A percentile compares a stretch with the other conserved stretches of the same genome.
Evolutionary conservation across 495 filamentous ascomycete genomes (phyloP).

Genomic region (Aspergillus asperescens): DNA sequence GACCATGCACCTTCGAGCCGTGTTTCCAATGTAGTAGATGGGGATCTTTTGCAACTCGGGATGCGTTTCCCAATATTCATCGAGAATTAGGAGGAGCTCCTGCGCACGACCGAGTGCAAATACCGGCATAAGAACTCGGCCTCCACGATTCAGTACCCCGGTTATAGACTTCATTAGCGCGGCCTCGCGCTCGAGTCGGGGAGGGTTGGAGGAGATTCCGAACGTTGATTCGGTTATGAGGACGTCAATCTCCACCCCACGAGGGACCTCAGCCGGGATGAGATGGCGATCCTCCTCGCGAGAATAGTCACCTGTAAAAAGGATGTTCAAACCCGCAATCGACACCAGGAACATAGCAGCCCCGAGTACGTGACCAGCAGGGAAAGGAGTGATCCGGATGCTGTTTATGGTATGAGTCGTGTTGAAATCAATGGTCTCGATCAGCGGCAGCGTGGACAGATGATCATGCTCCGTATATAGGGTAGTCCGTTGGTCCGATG

Average conservation of each 20-base stretch:
- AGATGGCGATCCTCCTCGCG: slow-evolving; percentile 91
- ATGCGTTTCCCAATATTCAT: slow-evolving; percentile 93
- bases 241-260: slow-evolving; percentile 81
- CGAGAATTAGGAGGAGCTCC: slow-evolving; percentile 87
- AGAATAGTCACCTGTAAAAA: slow-evolving; percentile 97
- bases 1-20: slow-evolving; percentile 94
- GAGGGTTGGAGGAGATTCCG: slow-evolving; percentile 85
- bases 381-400: slow-evolving; percentile 93
- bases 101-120: slow-evolving; percentile 92
- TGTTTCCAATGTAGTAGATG: slow-evolving; percentile 93
- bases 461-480: slow-evolving; percentile 95
- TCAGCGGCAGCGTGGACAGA: slow-evolving; percentile 81
- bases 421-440: slow-evolving; percentile 97
- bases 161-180: slow-evolving; percentile 94
- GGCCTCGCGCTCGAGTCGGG: slow-evolving; percentile 82
- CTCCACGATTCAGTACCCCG: slow-evolving; percentile 79
- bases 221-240: slow-evolving; percentile 97
- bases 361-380: slow-evolving; percentile 94
- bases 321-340: slow-evolving; percentile 89
- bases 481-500: slow-evolving; percentile 65
- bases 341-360: slow-evolving; percentile 97
- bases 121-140: slow-evolving; percentile 88
- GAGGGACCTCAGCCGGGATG: slow-evolving; percentile 82
- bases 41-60: slow-evolving; percentile 79
- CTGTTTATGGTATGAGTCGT: slow-evolving; percentile 95